Base-by-base conservation (phyloP, 129 eudicot genomes). In the Flaveria linearis region DNA sequence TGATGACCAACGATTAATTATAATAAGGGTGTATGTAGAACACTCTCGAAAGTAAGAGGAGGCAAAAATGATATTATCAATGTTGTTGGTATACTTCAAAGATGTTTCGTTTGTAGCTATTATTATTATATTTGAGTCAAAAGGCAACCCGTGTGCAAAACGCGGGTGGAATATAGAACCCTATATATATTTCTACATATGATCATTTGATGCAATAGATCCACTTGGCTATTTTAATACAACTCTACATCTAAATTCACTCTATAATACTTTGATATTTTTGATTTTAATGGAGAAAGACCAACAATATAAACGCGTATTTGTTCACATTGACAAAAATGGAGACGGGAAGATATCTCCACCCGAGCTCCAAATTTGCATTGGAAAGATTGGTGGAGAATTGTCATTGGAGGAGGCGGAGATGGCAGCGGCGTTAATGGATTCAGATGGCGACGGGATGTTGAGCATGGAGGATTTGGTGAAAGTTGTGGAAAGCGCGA, bases 371-470 rank as follows among this genome's bases (percentile, higher is more conserved):
- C 88, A 67, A 73, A 78, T 26, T 30, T 88, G 96, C 65, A 66
- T 90, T 15, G 86, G 26, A 18, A 80, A 81, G 26, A 67, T 84
- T 2, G 89, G 91, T 16, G 85, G 85, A 2, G 85, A 80, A 55
- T 47, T 82, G 70, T 71, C 90, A 13, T 63, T 79, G 43, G 86
- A 66, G 66, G 91, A 90, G 53, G 92, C 93, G 2, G 87, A 84
- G 88, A 67, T 77, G 64, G 96, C 91, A 1, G 91, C 90, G 5
- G 80, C 15, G 66, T 23, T 81, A 49, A 68, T 79, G 86, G 96
- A 90, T 62, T 80, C 88, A 0, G 88, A 88, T 58, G 88, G 91
- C 0, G 96, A 90, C 73, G 96, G 93, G 16, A 52, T 87, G 78
- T 63, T 90, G 30, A 75, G 86, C 20, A 45, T 90, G 78, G 89